Evolutionary conservation across 2,329 filamentous ascomycete species (phyloP), one percentile per base, ranked within the genome.

Genomic region (Neoascochyta sp.): DNA sequence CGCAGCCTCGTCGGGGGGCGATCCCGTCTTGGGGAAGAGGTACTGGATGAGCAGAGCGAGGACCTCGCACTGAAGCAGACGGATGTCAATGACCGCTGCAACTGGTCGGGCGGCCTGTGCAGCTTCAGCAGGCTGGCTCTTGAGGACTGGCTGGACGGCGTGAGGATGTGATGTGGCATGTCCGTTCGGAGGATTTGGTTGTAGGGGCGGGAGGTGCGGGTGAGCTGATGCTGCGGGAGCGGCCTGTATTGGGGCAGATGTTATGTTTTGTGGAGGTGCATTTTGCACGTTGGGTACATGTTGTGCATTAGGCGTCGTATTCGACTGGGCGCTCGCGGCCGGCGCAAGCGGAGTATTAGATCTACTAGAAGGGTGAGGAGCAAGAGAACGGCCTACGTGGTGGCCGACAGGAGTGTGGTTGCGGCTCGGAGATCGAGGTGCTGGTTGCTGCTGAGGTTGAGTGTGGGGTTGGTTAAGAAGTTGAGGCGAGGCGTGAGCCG

Each of bases 1-100:
- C 1, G 36, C 23, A 5, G 29, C 24, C 27, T 62, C 54, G 10
- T 59, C 52, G 7, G 47, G 45, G 8, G 45, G 47, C 9, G 46
- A 36, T 7, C 28, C 35, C 3, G 44, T n/a, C 8, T 42, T 48
- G 2, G 54, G 54, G 21, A 52, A 57, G 22, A 61, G 36, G 27
- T 50, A 60, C 9, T 55, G 52, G 24, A 60, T 43, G 10, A 61
- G 45, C 4, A 41, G 29, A n/a, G 47, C 51, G 5, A 57, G 51
- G 4, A 58, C 49, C 36, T 60, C 57, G 30, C 49, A 61, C 33
- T 60, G 56, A 2, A 56, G 39, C 8, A 59, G 34, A 9, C 49
- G 42, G 17, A 56, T 23, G 13, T 56, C 52, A 5, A 37, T 17
- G 4, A 37, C 36, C 5, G 37, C 22, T 7, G 39, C 25, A 4